Percentiles rank a stretch among this genome's conserved stretches.
These are phyloP conservation scores for Suhomyces sp. DNA, from an alignment of 805 yeast species.

Conservation along the genomic window DNA sequence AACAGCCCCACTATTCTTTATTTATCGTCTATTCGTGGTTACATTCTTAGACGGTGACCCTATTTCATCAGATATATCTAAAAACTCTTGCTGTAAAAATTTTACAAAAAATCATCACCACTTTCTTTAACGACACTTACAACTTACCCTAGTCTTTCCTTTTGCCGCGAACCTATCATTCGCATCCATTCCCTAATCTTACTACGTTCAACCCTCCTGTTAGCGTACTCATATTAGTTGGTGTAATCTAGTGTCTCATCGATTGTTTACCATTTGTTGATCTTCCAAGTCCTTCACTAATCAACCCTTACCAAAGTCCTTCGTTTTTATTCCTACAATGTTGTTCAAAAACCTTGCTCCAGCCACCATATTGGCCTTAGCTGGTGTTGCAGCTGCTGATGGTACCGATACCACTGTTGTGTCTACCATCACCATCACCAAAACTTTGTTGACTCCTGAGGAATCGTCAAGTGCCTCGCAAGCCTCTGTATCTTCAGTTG, in stretches of 20 bases:
- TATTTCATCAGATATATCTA: no score
- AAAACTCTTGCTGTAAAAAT: no score
- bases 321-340: slow-evolving; percentile 11
- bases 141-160: slow-evolving; percentile 15
- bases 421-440: slow-evolving; percentile 47
- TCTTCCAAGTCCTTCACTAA: no score
- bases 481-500: slow-evolving; percentile 15
- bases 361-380: slow-evolving; percentile 10
- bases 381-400: slow-evolving; percentile 12
- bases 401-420: slow-evolving; percentile 39
- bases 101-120: neutral
- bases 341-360: slow-evolving; percentile 14
- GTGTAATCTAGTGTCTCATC: slow-evolving; percentile 2
- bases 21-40: no score
- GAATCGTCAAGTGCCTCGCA: slow-evolving; percentile 34
- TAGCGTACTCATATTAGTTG: neutral
- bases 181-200: no score
- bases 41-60: no score
- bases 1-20: no score
- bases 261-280: slow-evolving; percentile 9
- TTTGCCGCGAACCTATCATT: slow-evolving; percentile 5
- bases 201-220: no score
- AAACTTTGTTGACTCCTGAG: slow-evolving; percentile 46
- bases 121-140: slow-evolving; percentile 3
- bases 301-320: no score